phyloP scores from a whole-genome alignment of 805 yeast species.

The Huiozyma sinensis region DNA sequence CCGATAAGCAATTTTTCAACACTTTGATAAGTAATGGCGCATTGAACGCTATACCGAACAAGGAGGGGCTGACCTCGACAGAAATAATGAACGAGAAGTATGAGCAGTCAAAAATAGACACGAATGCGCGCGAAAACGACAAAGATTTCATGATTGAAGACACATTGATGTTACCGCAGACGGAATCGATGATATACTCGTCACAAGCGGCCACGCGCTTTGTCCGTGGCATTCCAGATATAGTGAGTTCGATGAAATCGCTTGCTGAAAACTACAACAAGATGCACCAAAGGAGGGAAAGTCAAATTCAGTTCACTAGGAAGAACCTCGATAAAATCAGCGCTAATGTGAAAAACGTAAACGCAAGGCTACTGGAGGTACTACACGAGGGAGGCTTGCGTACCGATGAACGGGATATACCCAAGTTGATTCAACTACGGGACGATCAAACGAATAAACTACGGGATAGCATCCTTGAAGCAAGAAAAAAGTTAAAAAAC shows the following conservation, averaged over 20 bases:
- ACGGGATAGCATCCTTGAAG: constrained; percentile 1
- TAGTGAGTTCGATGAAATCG: constrained; percentile 27
- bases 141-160: constrained; percentile 32
- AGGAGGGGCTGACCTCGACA: constrained; percentile 20
- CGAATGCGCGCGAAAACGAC: not conserved
- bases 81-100: constrained; percentile 31
- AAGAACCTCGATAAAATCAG: constrained; percentile 16
- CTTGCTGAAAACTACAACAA: constrained; percentile 45
- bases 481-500: constrained; percentile 12
- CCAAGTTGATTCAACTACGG: not conserved
- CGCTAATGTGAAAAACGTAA: constrained; percentile 14
- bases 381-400: constrained; percentile 38
- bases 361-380: constrained; percentile 25
- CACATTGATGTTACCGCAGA: constrained; percentile 6
- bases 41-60: constrained; percentile 38
- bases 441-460: constrained; percentile 5
- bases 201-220: constrained; percentile 26
- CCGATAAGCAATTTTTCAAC: constrained; percentile 39
- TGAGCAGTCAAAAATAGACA: constrained; percentile 1
- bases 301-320: constrained; percentile 29
- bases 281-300: constrained; percentile 35
- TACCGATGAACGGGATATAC: constrained; percentile 29
- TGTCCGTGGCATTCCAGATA: constrained; percentile 21
- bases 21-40: constrained; percentile 22
- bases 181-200: constrained; percentile 20